These are phyloP conservation scores for Jackrogersella minutella DNA, from an alignment of 495 filamentous ascomycete genomes.

Conservation along the genomic window DNA sequence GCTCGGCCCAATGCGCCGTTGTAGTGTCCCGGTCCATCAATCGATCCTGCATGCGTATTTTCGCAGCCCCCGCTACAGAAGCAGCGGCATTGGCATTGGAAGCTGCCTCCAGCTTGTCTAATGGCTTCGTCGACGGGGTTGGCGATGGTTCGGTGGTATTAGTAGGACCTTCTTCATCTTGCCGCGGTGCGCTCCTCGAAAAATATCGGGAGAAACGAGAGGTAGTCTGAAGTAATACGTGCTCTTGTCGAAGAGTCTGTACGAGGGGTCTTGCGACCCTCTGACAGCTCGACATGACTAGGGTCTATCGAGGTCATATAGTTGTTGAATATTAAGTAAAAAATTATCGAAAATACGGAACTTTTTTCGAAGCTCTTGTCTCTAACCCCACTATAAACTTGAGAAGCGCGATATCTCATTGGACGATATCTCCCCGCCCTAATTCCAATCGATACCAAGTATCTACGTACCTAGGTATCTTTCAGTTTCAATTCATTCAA, in stretches of 20 bases:
- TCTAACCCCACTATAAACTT: conserved; percentile 13
- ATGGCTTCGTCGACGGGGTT: conserved; percentile 9
- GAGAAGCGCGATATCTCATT: conserved; percentile 3
- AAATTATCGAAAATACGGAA: conserved; percentile 17
- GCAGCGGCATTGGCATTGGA: not conserved
- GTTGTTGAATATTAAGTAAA: not conserved
- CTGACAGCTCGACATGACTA: conserved; percentile 73
- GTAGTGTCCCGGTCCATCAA: conserved; percentile 47
- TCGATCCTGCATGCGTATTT: conserved; percentile 36
- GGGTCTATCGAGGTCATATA: conserved; percentile 4
- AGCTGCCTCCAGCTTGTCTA: conserved; percentile 8
- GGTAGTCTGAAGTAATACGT: conserved; percentile 42
- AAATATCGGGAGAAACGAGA: conserved; percentile 54
- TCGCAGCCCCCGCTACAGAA: not conserved
- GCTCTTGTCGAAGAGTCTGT: conserved; percentile 64
- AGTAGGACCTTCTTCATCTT: conserved; percentile 48
- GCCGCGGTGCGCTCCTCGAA: conserved; percentile 51
- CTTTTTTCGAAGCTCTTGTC: conserved; percentile 34
- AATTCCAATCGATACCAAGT: conserved; percentile 25
- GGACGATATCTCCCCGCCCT: not conserved
- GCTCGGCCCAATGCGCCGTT: conserved; percentile 62
- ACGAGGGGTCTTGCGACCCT: conserved; percentile 72
- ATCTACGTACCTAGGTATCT: conserved; percentile 20
- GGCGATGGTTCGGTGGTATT: conserved; percentile 41
- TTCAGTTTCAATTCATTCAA: conserved; percentile 14